A percentile compares a stretch with the other conserved stretches of the same genome.
Evolutionary conservation across 257 asterid species (phyloP).

Genomic region (Nemophila menziesii): DNA sequence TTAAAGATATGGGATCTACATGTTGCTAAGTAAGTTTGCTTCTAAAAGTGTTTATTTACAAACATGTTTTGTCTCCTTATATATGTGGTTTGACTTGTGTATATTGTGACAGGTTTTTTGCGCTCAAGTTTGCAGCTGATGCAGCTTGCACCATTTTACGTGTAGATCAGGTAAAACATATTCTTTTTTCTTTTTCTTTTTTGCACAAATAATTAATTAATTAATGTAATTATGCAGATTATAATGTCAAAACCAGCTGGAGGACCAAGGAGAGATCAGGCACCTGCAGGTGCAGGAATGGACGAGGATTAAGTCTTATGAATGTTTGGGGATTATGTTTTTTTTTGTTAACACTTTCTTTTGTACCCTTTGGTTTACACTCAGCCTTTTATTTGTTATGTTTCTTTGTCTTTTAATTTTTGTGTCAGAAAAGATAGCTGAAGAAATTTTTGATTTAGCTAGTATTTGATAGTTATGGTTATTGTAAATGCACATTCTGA

Average conservation of each 20-base stretch:
- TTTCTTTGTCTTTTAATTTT: neutral
- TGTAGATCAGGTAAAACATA: conserved; percentile 83
- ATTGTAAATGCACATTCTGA: conserved; percentile 9
- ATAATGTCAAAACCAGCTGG: conserved; percentile 55
- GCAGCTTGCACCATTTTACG: conserved; percentile 92
- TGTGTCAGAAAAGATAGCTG: neutral
- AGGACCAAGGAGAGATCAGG: conserved; percentile 30
- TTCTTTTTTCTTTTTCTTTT: neutral
- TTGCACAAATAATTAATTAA: neutral
- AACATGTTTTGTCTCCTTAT: too few relatives aligned
- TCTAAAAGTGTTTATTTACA: too few relatives aligned
- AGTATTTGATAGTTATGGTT: conserved; percentile 1
- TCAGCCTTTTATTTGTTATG: neutral
- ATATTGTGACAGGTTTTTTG: conserved; percentile 48
- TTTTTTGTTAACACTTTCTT: neutral
- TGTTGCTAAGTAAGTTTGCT: conserved; percentile 71
- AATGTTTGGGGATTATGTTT: neutral
- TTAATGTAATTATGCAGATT: conserved; percentile 22
- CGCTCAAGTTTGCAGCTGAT: conserved; percentile 90
- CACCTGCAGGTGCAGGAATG: conserved; percentile 31
- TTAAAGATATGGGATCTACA: conserved; percentile 70
- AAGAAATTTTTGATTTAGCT: conserved; percentile 6
- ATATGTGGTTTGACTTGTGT: conserved; percentile 1
- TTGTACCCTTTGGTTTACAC: neutral
- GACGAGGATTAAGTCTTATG: conserved; percentile 29